Percentiles rank a stretch among this genome's conserved stretches.
Conservation (phyloP, 2,329 filamentous ascomycete genomes). For the Arthrocladium fulminans region DNA sequence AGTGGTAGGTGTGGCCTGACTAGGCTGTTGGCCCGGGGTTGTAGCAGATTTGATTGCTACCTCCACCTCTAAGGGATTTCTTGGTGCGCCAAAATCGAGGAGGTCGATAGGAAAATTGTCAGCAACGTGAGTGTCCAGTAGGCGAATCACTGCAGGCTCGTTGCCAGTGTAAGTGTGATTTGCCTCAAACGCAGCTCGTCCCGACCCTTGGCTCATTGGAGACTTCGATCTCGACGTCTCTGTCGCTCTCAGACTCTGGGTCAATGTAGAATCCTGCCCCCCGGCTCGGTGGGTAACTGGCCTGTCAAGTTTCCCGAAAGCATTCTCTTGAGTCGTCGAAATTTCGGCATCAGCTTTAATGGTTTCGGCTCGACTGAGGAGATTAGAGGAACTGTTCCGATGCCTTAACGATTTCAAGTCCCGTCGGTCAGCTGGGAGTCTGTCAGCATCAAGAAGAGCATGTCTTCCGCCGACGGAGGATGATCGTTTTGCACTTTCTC, state of each 20-base stretch:
- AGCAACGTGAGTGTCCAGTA: constrained; percentile 76
- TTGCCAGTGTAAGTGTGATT: constrained; percentile 82
- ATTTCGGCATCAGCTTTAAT: constrained; percentile 57
- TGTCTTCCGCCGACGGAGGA: constrained; percentile 8
- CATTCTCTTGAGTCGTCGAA: constrained; percentile 54
- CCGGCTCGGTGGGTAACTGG: not conserved
- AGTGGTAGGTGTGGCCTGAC: not conserved
- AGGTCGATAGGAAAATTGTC: constrained; percentile 54
- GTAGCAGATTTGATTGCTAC: constrained; percentile 45
- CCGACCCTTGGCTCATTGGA: constrained; percentile 14
- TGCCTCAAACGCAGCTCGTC: constrained; percentile 44
- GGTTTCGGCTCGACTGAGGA: constrained; percentile 50
- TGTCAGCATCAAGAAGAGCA: constrained; percentile 11
- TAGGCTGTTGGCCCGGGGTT: constrained; percentile 31
- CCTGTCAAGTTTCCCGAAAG: constrained; percentile 53
- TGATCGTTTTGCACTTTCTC: constrained; percentile 13
- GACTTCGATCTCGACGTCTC: constrained; percentile 23
- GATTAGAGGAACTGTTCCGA: constrained; percentile 49
- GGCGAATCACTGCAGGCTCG: constrained; percentile 51
- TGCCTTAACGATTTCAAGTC: constrained; percentile 31
- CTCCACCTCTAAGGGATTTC: constrained; percentile 53
- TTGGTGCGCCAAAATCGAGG: constrained; percentile 65
- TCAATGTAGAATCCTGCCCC: constrained; percentile 35
- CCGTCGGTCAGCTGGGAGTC: constrained; percentile 16
- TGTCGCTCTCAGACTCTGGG: constrained; percentile 24